phyloP scores from a whole-genome alignment of 2,329 filamentous ascomycete genomes.

The Fusarium liriodendri region DNA sequence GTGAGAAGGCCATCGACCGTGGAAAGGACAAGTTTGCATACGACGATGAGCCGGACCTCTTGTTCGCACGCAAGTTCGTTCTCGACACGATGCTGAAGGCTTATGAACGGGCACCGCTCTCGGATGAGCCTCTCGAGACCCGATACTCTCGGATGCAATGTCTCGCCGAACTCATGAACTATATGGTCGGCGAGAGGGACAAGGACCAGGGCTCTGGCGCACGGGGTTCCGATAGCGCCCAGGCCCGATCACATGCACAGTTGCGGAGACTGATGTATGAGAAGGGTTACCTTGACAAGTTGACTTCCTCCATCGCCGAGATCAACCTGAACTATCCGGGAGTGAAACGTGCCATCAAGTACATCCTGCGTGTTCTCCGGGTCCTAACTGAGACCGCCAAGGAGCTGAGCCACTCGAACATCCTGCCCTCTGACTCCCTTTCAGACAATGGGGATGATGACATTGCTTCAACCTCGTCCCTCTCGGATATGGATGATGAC shows the following conservation, averaged over 20 bases:
- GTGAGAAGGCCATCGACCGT: constrained; percentile 75
- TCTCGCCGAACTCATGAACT: constrained; percentile 90
- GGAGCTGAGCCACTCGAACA: constrained; percentile 82
- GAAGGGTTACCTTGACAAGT: constrained; percentile 90
- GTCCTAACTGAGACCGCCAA: constrained; percentile 89
- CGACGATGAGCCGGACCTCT: constrained; percentile 84
- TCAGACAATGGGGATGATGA: constrained; percentile 84
- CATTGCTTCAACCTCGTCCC: constrained; percentile 85
- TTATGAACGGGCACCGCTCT: constrained; percentile 87
- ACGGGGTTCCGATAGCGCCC: constrained; percentile 53
- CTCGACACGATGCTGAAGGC: constrained; percentile 92
- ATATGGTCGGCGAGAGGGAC: constrained; percentile 87
- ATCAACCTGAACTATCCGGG: constrained; percentile 95
- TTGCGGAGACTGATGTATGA: constrained; percentile 97
- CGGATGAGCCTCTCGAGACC: constrained; percentile 82
- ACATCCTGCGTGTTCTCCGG: constrained; percentile 90
- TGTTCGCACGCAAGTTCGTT: constrained; percentile 95
- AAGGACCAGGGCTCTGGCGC: constrained; percentile 63
- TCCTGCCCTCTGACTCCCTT: constrained; percentile 74
- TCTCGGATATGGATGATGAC: constrained; percentile 87
- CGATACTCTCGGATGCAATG: constrained; percentile 91
- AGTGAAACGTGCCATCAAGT: constrained; percentile 94
- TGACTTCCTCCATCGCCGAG: constrained; percentile 93
- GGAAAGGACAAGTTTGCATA: constrained; percentile 68
- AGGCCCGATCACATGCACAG: constrained; percentile 77